Evolutionary conservation across 2,329 filamentous ascomycete species (phyloP).

Genomic region (Tolypocladium pustulatum): DNA sequence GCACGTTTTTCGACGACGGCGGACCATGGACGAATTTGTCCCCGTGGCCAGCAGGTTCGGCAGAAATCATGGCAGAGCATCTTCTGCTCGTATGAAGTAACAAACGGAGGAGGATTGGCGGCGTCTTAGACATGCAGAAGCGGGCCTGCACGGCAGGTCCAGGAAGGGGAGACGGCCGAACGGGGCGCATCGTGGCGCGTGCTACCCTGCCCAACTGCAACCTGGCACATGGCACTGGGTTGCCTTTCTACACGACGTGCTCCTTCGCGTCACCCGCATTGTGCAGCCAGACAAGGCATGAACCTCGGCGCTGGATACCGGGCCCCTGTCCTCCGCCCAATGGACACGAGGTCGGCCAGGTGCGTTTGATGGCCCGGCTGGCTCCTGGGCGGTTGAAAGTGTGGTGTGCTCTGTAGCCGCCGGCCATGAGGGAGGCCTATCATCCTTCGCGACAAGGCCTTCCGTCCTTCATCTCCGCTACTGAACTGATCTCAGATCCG

Average conservation of each 20-base stretch:
- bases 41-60: neutral
- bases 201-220: neutral
- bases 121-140: neutral
- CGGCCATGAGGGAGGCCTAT: neutral
- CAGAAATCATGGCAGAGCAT: neutral
- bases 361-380: neutral
- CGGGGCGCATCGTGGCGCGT: neutral
- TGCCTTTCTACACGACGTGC: neutral
- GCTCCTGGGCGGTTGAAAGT: too few species aligned
- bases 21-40: neutral
- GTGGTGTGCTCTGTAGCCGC: neutral
- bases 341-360: neutral
- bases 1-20: neutral
- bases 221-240: neutral
- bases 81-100: neutral
- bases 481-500: neutral
- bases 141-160: neutral
- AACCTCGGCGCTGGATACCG: neutral
- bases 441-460: neutral
- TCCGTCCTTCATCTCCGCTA: neutral
- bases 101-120: neutral
- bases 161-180: neutral
- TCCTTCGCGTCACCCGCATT: neutral
- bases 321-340: neutral
- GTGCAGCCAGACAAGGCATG: neutral